These are phyloP conservation scores for Cardamine resedifolia DNA, from an alignment of 345 rosid species.

Conservation along the genomic window DNA sequence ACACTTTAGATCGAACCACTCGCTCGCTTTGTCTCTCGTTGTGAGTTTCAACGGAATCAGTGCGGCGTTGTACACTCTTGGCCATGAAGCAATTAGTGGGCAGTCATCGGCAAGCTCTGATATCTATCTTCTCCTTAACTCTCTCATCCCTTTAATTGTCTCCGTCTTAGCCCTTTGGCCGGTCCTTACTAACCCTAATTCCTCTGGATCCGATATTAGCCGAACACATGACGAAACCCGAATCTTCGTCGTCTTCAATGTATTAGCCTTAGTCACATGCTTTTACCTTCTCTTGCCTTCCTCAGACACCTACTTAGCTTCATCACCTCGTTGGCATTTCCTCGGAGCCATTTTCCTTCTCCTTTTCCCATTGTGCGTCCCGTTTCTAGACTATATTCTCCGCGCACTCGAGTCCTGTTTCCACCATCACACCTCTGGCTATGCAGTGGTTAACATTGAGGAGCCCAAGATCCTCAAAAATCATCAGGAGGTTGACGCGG, in stretches of 20 bases:
- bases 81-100: slow-evolving; percentile 54
- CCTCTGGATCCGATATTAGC: slow-evolving; percentile 23
- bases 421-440: slow-evolving; percentile 47
- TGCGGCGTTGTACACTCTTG: slow-evolving; percentile 69
- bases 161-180: slow-evolving; percentile 58
- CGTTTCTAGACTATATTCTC: slow-evolving; percentile 43
- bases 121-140: slow-evolving; percentile 62
- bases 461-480: slow-evolving; percentile 69
- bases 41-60: slow-evolving; percentile 73
- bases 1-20: slow-evolving; percentile 57
- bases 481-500: slow-evolving; percentile 29
- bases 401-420: slow-evolving; percentile 45
- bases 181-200: slow-evolving; percentile 45
- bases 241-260: slow-evolving; percentile 51
- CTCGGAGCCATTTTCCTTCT: slow-evolving; percentile 58
- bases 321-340: slow-evolving; percentile 53
- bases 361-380: slow-evolving; percentile 57
- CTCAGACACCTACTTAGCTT: slow-evolving; percentile 42
- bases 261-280: slow-evolving; percentile 64
- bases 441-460: slow-evolving; percentile 62
- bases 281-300: slow-evolving; percentile 66
- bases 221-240: slow-evolving; percentile 39
- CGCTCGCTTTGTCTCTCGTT: slow-evolving; percentile 71
- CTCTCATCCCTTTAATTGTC: slow-evolving; percentile 52
- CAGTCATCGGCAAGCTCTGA: slow-evolving; percentile 35